A percentile compares a stretch with the other conserved stretches of the same genome.
phyloP scores from a whole-genome alignment of 2,329 filamentous ascomycete genomes.

The Alternaria brassicae region DNA sequence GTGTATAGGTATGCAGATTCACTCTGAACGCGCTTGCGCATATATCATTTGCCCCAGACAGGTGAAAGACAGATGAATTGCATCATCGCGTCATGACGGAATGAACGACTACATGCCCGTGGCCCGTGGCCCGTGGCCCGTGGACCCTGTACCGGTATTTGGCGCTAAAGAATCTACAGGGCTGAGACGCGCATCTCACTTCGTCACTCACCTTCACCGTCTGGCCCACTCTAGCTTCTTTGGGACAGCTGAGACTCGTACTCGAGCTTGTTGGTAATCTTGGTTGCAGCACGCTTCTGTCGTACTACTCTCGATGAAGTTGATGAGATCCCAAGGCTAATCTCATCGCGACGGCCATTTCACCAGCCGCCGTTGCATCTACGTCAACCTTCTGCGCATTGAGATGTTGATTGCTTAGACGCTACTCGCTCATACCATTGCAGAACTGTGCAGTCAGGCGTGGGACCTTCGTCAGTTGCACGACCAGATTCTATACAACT shows the following conservation, averaged over 20 bases:
- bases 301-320: not conserved
- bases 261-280: not conserved
- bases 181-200: conserved; percentile 11
- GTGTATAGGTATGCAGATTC: not conserved
- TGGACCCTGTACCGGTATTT: conserved; percentile 20
- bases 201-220: conserved; percentile 10
- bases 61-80: not conserved
- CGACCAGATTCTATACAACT: not conserved
- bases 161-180: conserved; percentile 7
- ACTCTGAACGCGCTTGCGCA: not conserved
- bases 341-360: not conserved
- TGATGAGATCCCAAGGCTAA: not conserved
- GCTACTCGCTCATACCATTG: not conserved
- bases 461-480: not conserved
- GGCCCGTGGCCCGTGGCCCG: conserved; percentile 16
- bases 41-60: not conserved
- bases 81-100: conserved; percentile 26
- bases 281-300: not conserved
- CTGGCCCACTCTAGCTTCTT: not conserved
- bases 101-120: conserved; percentile 6
- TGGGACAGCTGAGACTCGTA: not conserved
- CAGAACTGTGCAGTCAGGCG: not conserved
- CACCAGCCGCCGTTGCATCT: conserved; percentile 1
- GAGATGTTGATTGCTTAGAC: not conserved
- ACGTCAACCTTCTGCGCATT: not conserved